phyloP scores from a whole-genome alignment of 192 early-diverging fungal species.

The Gigaspora rosea region DNA sequence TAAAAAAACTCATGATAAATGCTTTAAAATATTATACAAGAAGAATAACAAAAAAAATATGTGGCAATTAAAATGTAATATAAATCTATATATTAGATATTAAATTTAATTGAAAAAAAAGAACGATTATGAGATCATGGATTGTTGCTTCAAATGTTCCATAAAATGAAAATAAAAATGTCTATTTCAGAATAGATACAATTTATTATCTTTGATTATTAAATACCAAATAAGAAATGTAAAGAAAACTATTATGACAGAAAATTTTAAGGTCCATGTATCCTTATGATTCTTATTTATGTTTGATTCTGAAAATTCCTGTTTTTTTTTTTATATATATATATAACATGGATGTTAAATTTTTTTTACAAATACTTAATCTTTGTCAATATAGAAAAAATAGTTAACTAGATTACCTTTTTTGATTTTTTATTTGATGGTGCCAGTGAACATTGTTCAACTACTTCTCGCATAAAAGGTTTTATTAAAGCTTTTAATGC shows the following conservation, averaged over 20 bases:
- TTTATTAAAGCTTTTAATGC: slow-evolving; percentile 37
- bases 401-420: neutral
- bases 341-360: neutral
- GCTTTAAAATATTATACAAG: too few species aligned
- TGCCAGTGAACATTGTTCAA: slow-evolving; percentile 43
- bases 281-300: slow-evolving; percentile 2
- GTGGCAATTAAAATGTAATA: too few species aligned
- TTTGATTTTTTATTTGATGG: neutral
- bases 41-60: too few species aligned
- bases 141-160: too few species aligned
- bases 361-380: too few species aligned
- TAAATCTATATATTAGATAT: too few species aligned
- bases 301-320: neutral
- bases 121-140: too few species aligned
- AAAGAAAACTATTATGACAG: slow-evolving; percentile 2
- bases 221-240: slow-evolving; percentile 19
- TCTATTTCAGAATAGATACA: too few species aligned
- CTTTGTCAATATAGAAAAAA: too few species aligned
- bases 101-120: too few species aligned
- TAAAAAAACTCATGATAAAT: too few species aligned
- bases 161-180: too few species aligned
- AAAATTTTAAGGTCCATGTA: slow-evolving; percentile 14
- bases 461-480: slow-evolving; percentile 48
- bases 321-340: neutral
- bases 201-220: neutral